These are phyloP conservation scores for Urtica urens DNA, from an alignment of 306 rosid genomes.

Conservation along the genomic window DNA sequence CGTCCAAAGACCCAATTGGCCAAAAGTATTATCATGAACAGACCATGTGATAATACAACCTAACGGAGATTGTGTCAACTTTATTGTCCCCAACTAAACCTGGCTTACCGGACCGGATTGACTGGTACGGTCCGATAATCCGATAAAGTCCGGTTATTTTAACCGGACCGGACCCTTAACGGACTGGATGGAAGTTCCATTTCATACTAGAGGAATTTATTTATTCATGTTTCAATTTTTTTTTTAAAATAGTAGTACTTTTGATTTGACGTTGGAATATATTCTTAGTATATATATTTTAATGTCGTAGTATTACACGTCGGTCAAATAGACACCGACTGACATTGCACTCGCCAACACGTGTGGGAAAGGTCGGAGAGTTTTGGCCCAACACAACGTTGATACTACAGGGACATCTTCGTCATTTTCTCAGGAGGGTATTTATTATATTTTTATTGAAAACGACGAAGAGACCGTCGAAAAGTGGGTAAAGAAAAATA, in stretches of 20 bases:
- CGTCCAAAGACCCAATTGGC: background rate
- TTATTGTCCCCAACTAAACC: background rate
- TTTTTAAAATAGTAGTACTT: too few relatives aligned
- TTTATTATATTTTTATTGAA: too few relatives aligned
- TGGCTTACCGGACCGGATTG: too few relatives aligned
- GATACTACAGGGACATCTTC: slow-evolving; percentile 2
- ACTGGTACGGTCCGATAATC: too few relatives aligned
- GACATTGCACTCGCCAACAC: background rate
- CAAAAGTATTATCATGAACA: background rate
- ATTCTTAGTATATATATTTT: background rate
- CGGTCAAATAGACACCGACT: background rate
- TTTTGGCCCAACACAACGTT: background rate
- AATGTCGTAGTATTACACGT: background rate
- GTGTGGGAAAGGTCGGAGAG: background rate
- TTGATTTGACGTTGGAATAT: background rate
- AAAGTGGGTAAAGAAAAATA: background rate
- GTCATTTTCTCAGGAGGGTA: too few relatives aligned
- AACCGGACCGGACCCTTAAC: too few relatives aligned
- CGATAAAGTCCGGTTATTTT: too few relatives aligned
- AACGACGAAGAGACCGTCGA: background rate
- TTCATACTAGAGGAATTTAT: background rate
- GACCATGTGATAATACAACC: background rate
- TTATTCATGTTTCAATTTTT: background rate
- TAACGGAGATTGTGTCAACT: background rate
- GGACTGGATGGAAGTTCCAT: too few relatives aligned